Evolutionary conservation across 345 rosid genomes (phyloP).

Genomic region (Eucalyptus curtisii): DNA sequence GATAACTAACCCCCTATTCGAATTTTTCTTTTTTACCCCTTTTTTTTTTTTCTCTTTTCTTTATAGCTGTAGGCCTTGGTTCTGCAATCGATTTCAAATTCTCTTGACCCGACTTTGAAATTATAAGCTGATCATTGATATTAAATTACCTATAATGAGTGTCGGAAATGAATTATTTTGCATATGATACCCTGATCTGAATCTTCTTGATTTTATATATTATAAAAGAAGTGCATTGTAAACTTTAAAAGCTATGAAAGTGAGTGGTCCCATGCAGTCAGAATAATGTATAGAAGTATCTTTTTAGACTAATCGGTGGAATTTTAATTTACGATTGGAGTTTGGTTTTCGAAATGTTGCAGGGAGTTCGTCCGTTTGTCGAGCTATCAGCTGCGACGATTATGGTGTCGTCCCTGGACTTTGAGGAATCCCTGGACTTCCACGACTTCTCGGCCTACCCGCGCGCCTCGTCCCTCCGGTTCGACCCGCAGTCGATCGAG

Average conservation of each 20-base stretch:
- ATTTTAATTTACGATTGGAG: not conserved
- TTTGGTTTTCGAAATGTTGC: not conserved
- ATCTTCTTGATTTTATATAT: not conserved
- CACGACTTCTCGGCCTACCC: constrained; percentile 55
- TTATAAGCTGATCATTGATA: not conserved
- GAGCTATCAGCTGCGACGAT: constrained; percentile 61
- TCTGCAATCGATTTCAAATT: not conserved
- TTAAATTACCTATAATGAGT: not conserved
- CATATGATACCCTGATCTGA: not conserved
- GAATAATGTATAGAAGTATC: not conserved
- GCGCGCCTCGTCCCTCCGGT: constrained; percentile 67
- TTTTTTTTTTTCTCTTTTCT: not conserved
- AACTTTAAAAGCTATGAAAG: not conserved
- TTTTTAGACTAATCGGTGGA: not conserved
- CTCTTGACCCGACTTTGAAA: not conserved
- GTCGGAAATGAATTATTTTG: not conserved
- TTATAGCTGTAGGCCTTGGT: not conserved
- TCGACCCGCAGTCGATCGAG: constrained; percentile 39
- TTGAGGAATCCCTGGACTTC: constrained; percentile 52
- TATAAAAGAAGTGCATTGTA: not conserved
- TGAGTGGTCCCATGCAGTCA: not conserved
- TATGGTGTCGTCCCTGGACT: constrained; percentile 64
- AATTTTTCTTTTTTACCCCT: not conserved
- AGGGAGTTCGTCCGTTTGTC: constrained; percentile 92
- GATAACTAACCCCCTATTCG: not conserved